Percentiles rank a stretch among this genome's conserved stretches.
These are phyloP conservation scores for Ballota nigra DNA, from an alignment of 257 asterid species.

Conservation along the genomic window DNA sequence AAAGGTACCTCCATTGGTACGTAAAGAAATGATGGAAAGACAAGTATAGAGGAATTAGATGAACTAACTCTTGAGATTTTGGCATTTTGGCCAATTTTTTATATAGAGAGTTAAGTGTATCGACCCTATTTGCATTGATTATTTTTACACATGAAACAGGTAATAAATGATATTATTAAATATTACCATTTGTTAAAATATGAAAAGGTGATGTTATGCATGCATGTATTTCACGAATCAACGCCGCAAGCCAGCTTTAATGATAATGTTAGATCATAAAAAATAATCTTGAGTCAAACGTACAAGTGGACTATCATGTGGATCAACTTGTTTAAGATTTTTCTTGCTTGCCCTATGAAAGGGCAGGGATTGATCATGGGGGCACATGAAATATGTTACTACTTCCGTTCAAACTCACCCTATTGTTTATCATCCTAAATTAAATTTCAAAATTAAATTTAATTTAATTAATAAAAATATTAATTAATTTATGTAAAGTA, in stretches of 20 bases:
- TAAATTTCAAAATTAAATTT: too few species aligned
- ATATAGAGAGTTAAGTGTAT: neutral
- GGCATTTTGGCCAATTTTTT: conserved; percentile 23
- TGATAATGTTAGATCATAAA: neutral
- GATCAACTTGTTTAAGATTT: conserved; percentile 6
- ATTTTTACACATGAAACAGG: too few species aligned
- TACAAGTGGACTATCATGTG: conserved; percentile 22
- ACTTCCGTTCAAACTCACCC: too few species aligned
- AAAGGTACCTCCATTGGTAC: conserved; percentile 58
- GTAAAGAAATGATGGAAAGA: too few species aligned
- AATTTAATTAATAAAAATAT: too few species aligned
- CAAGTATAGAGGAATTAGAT: conserved; percentile 34
- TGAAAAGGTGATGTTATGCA: neutral
- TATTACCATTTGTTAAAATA: too few species aligned
- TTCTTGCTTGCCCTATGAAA: conserved; percentile 12
- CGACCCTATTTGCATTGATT: neutral
- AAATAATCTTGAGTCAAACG: neutral
- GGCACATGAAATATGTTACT: conserved; percentile 10
- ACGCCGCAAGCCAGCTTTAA: conserved; percentile 3
- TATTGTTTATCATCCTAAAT: too few species aligned
- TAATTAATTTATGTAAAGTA: too few species aligned
- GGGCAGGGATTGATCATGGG: neutral
- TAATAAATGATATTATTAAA: too few species aligned
- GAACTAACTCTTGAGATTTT: conserved; percentile 36
- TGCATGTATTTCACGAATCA: conserved; percentile 23